phyloP scores from a whole-genome alignment of 495 filamentous ascomycete genomes.

The Xanthoparmelia taractica region DNA sequence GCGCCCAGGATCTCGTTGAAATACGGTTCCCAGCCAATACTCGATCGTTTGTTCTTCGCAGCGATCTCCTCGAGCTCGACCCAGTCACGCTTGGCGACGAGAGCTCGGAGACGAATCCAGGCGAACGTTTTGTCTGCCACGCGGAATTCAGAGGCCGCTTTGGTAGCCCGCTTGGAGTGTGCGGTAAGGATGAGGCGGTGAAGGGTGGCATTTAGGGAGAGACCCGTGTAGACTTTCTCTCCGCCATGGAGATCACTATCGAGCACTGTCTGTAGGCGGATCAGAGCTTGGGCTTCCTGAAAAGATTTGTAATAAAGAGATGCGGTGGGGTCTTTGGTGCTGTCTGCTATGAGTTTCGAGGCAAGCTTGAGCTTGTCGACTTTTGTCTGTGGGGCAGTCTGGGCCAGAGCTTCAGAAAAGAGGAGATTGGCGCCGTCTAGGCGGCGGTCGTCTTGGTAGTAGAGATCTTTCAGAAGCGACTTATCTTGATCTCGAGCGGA shows the following conservation, averaged over 20 bases:
- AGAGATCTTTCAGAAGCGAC: slow-evolving; percentile 86
- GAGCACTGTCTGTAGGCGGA: slow-evolving; percentile 77
- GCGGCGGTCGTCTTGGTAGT: slow-evolving; percentile 93
- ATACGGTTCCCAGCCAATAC: slow-evolving; percentile 99
- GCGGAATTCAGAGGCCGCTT: slow-evolving; percentile 85
- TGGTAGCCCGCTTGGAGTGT: slow-evolving; percentile 71
- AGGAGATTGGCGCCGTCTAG: slow-evolving; percentile 84
- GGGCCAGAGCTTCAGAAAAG: slow-evolving; percentile 66
- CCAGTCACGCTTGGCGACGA: slow-evolving; percentile 87
- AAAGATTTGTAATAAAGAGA: slow-evolving; percentile 64
- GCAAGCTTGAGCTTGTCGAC: slow-evolving; percentile 82
- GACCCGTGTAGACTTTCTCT: slow-evolving; percentile 60
- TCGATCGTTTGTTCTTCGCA: slow-evolving; percentile 54
- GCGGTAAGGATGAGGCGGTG: slow-evolving; percentile 70
- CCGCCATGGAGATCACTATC: slow-evolving; percentile 66
- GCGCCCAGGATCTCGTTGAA: slow-evolving; percentile 83
- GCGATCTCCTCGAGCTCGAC: slow-evolving; percentile 76
- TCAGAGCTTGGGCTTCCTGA: slow-evolving; percentile 65
- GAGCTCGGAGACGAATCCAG: slow-evolving; percentile 84
- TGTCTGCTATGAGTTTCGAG: slow-evolving; percentile 68
- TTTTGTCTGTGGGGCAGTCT: slow-evolving; percentile 53
- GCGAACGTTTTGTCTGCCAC: slow-evolving; percentile 81
- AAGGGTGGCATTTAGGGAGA: slow-evolving; percentile 83
- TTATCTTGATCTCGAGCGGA: slow-evolving; percentile 67
- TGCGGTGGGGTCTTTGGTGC: slow-evolving; percentile 59